Percentiles rank a stretch among this genome's conserved stretches.
Conservation (phyloP, 345 rosid species). For the Microcos paniculata region DNA sequence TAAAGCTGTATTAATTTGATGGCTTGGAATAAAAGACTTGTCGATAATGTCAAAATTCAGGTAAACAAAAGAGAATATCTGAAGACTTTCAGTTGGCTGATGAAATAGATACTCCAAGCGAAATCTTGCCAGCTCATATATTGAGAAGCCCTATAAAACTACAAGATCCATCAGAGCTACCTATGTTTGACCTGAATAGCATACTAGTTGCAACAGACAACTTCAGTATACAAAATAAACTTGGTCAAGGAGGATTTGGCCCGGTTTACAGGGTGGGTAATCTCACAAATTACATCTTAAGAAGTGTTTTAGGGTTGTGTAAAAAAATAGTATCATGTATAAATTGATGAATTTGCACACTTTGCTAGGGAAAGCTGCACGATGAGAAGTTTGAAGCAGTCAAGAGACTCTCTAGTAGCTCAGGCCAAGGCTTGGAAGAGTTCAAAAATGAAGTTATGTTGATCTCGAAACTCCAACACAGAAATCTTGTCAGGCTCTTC, state of each 20-base stretch:
- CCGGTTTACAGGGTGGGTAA: no score
- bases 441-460: no score
- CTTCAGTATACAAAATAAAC: slow-evolving; percentile 13
- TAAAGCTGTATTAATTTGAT: no score
- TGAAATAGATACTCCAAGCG: background rate
- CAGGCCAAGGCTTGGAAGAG: no score
- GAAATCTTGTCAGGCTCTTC: no score
- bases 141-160: background rate
- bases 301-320: background rate
- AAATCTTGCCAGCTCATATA: background rate
- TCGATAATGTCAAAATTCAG: background rate
- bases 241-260: slow-evolving; percentile 35
- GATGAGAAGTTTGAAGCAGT: slow-evolving; percentile 25
- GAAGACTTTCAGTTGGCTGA: background rate
- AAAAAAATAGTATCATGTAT: no score
- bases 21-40: no score
- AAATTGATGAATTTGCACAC: background rate
- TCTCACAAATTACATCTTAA: background rate
- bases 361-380: slow-evolving; percentile 20
- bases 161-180: background rate
- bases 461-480: no score
- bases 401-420: slow-evolving; percentile 25
- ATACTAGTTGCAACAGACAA: slow-evolving; percentile 19
- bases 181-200: background rate
- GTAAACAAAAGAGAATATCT: background rate